phyloP scores from a whole-genome alignment of 2,329 filamentous ascomycete species.

The Penicillium sumatraense region DNA sequence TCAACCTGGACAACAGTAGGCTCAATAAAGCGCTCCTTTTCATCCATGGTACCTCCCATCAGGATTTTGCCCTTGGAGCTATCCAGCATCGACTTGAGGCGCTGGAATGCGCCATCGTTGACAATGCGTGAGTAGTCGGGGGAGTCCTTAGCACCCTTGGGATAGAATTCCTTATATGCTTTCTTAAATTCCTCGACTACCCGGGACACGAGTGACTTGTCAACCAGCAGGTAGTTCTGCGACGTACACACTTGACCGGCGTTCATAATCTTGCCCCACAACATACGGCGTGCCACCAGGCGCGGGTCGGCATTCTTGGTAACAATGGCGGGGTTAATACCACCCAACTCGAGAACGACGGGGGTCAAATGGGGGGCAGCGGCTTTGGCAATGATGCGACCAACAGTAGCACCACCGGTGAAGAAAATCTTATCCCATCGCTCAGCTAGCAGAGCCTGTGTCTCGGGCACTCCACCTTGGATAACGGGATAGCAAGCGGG shows the following conservation, averaged over 20 bases:
- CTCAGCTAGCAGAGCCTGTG: constrained; percentile 78
- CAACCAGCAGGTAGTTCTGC: constrained; percentile 89
- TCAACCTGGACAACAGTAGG: constrained; percentile 89
- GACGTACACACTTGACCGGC: constrained; percentile 90
- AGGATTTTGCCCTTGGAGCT: constrained; percentile 80
- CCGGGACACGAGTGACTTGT: constrained; percentile 70
- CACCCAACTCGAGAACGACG: constrained; percentile 86
- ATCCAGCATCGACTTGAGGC: constrained; percentile 92
- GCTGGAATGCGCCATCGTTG: constrained; percentile 76
- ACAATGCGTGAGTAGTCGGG: constrained; percentile 80
- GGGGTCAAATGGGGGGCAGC: constrained; percentile 89
- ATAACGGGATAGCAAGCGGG: constrained; percentile 74
- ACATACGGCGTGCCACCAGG: constrained; percentile 78
- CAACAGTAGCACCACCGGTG: constrained; percentile 79
- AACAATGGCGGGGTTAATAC: constrained; percentile 88
- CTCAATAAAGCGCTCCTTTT: constrained; percentile 80
- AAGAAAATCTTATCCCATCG: constrained; percentile 99
- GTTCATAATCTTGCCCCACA: constrained; percentile 88
- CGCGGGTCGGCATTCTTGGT: constrained; percentile 80
- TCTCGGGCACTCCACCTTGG: constrained; percentile 81
- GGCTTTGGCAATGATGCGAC: constrained; percentile 85
- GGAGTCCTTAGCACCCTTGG: constrained; percentile 76
- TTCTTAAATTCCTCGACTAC: constrained; percentile 77
- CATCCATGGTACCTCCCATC: constrained; percentile 82
- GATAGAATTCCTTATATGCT: constrained; percentile 78